A percentile compares a stretch with the other conserved stretches of the same genome.
phyloP scores from a whole-genome alignment of 1,284 basidiomycete species.

The Ustilago tritici region DNA sequence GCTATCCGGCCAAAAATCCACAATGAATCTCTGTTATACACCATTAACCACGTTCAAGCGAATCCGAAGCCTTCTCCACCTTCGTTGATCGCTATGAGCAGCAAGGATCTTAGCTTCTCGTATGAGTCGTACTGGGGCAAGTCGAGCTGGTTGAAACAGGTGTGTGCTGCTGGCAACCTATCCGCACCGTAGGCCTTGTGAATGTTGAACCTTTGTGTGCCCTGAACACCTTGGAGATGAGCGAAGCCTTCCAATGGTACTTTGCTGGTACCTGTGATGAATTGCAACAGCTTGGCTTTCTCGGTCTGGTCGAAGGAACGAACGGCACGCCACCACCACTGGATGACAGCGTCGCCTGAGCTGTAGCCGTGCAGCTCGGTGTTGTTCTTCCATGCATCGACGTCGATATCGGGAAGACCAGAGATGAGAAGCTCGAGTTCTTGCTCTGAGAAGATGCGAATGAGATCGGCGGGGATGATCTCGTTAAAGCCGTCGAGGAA shows the following conservation, averaged over 20 bases:
- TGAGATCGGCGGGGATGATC: conserved; percentile 78
- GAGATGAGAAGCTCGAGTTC: conserved; percentile 98
- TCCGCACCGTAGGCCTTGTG: conserved; percentile 91
- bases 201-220: conserved; percentile 94
- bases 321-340: conserved; percentile 99
- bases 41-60: conserved; percentile 31
- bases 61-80: conserved; percentile 69
- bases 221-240: conserved; percentile 92
- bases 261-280: conserved; percentile 90
- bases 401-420: conserved; percentile 97
- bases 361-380: conserved; percentile 88
- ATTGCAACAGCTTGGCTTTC: conserved; percentile 86
- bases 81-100: conserved; percentile 67
- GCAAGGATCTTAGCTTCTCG: conserved; percentile 55
- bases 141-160: conserved; percentile 75
- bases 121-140: conserved; percentile 69
- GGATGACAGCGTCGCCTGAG: conserved; percentile 85
- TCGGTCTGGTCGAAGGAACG: conserved; percentile 98
- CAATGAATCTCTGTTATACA: neutral
- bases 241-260: conserved; percentile 94
- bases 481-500: conserved; percentile 94
- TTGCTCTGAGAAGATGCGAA: conserved; percentile 88
- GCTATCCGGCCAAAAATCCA: conserved; percentile 10
- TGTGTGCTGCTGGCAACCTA: conserved; percentile 88
- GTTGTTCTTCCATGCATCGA: conserved; percentile 96